These are phyloP conservation scores for Metschnikowia peoriensis DNA, from an alignment of 805 yeast species.

Conservation along the genomic window DNA sequence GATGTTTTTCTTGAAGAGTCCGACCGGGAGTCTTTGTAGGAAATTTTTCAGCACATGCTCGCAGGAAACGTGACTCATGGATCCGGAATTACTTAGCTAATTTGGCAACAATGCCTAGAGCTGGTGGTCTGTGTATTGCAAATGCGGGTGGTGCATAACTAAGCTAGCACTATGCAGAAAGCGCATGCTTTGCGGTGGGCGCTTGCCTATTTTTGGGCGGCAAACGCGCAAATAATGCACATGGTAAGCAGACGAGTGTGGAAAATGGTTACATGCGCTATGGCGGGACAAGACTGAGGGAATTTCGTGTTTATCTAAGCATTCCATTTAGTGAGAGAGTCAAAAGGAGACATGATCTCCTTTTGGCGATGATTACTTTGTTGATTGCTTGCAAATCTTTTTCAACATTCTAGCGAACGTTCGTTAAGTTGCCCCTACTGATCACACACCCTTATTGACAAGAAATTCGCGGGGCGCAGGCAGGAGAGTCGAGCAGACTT, in stretches of 20 bases:
- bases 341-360: background rate
- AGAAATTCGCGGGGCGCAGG: background rate
- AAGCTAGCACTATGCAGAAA: background rate
- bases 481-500: background rate
- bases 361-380: background rate
- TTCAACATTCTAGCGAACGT: background rate
- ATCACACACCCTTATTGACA: too few relatives aligned
- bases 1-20: background rate
- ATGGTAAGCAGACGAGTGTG: background rate
- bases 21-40: background rate
- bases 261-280: background rate
- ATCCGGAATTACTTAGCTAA: background rate
- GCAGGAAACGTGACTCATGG: constrained; percentile 6
- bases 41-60: background rate
- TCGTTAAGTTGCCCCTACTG: background rate
- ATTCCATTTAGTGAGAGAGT: background rate
- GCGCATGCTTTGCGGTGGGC: background rate
- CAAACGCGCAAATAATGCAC: background rate
- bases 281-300: background rate
- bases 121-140: background rate
- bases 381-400: background rate
- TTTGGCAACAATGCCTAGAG: background rate
- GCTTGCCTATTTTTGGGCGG: background rate
- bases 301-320: background rate
- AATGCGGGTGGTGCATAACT: constrained; percentile 1